These are phyloP conservation scores for Coemansia sp. DNA, from an alignment of 192 early-diverging fungal genomes.

Conservation along the genomic window DNA sequence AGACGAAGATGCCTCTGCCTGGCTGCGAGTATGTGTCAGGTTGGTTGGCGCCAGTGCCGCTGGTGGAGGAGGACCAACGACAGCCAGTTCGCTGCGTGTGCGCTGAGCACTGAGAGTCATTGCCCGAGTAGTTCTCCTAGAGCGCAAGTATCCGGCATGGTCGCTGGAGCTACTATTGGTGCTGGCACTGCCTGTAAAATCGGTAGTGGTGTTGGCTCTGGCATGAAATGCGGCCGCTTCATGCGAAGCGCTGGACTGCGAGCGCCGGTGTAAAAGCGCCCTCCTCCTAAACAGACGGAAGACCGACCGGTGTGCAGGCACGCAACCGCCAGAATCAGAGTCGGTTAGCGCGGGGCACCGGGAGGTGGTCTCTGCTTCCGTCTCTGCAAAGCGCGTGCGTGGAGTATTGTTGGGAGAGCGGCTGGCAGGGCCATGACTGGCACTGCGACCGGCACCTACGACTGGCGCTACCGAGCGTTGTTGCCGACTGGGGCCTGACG, in stretches of 20 bases:
- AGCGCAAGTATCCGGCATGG: slow-evolving; percentile 52
- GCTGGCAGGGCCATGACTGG: slow-evolving; percentile 8
- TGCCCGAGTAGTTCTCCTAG: slow-evolving; percentile 39
- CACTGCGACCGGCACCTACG: slow-evolving; percentile 7
- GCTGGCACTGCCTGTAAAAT: slow-evolving; percentile 25
- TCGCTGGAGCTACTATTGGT: slow-evolving; percentile 36
- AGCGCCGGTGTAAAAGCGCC: slow-evolving; percentile 19
- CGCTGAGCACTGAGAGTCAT: slow-evolving; percentile 54
- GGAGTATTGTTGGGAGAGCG: neutral
- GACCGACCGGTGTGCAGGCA: slow-evolving; percentile 49
- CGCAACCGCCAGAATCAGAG: slow-evolving; percentile 37
- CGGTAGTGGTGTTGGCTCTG: neutral
- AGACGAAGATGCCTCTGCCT: neutral
- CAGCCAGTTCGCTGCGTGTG: slow-evolving; percentile 50
- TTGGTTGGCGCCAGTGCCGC: neutral
- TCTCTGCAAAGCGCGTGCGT: slow-evolving; percentile 9
- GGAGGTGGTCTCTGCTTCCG: slow-evolving; percentile 5
- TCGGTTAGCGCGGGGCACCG: slow-evolving; percentile 13
- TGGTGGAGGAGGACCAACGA: slow-evolving; percentile 40
- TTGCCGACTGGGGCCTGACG: slow-evolving; percentile 3
- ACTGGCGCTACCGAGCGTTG: neutral
- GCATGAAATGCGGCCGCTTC: neutral
- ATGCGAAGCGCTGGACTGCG: slow-evolving; percentile 20
- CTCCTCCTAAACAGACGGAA: slow-evolving; percentile 48
- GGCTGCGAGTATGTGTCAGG: neutral